Percentiles rank a stretch among this genome's conserved stretches.
Conservation (phyloP, 129 eudicot genomes). For the Flaveria sonorensis region DNA sequence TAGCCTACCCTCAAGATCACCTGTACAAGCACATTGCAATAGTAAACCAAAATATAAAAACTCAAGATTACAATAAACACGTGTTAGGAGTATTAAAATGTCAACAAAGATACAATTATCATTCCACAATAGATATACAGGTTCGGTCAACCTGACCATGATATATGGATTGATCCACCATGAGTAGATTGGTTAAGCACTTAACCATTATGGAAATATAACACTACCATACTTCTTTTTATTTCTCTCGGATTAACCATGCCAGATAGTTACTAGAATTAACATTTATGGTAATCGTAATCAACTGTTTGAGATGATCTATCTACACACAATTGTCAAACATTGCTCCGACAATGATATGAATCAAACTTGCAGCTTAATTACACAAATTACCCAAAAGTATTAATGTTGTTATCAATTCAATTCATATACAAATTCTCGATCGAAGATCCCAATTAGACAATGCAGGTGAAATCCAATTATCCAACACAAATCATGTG, state of each 20-base stretch:
- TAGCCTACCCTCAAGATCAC: constrained; percentile 29
- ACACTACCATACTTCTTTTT: background rate
- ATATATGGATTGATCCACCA: background rate
- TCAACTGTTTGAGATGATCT: background rate
- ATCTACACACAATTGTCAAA: constrained; percentile 9
- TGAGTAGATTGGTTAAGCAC: background rate
- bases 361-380: background rate
- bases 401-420: background rate
- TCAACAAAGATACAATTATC: background rate
- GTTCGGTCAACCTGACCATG: background rate
- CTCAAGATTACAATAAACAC: background rate
- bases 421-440: background rate
- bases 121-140: background rate
- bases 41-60: background rate
- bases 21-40: constrained; percentile 15
- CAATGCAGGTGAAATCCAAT: background rate
- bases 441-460: background rate
- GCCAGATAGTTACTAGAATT: background rate
- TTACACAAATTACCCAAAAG: constrained; percentile 5
- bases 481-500: background rate
- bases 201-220: background rate
- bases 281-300: background rate
- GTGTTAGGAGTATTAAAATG: background rate
- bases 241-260: background rate
- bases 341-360: background rate